These are phyloP conservation scores for Raphanus sativus DNA, from an alignment of 345 rosid genomes.

Conservation along the genomic window DNA sequence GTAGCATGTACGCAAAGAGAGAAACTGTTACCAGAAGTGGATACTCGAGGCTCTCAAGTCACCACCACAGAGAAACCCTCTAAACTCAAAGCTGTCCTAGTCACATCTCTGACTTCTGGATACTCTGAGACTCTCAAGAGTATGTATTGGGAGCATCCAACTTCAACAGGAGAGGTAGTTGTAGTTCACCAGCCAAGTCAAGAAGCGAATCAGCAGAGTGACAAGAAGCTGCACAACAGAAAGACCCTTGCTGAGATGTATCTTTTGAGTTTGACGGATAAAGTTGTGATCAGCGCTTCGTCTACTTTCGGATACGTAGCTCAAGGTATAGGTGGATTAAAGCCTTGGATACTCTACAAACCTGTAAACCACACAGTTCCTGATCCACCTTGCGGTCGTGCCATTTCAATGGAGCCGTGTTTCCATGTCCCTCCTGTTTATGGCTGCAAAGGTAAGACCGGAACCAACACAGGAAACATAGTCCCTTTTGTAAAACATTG, in stretches of 20 bases:
- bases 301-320: not conserved
- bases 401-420: not conserved
- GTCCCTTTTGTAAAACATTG: not conserved
- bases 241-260: not conserved
- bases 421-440: not conserved
- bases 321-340: not conserved
- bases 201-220: not conserved
- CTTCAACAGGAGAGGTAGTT: not conserved
- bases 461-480: not conserved
- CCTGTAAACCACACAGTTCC: not conserved
- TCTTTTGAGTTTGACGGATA: not conserved
- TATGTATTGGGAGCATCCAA: not conserved
- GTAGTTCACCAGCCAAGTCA: not conserved
- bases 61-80: not conserved
- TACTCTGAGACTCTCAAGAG: not conserved
- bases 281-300: not conserved
- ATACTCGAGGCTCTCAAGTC: not conserved
- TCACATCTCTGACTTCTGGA: slow-evolving; percentile 24
- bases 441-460: not conserved
- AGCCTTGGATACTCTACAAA: not conserved
- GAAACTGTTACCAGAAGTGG: slow-evolving; percentile 24
- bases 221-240: not conserved
- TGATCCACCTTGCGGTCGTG: not conserved
- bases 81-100: slow-evolving; percentile 42
- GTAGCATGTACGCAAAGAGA: slow-evolving; percentile 31